Percentiles rank a stretch among this genome's conserved stretches.
Evolutionary conservation across 352 stramenopile species (phyloP).

Genomic region (Globisporangium acanthophoron): DNA sequence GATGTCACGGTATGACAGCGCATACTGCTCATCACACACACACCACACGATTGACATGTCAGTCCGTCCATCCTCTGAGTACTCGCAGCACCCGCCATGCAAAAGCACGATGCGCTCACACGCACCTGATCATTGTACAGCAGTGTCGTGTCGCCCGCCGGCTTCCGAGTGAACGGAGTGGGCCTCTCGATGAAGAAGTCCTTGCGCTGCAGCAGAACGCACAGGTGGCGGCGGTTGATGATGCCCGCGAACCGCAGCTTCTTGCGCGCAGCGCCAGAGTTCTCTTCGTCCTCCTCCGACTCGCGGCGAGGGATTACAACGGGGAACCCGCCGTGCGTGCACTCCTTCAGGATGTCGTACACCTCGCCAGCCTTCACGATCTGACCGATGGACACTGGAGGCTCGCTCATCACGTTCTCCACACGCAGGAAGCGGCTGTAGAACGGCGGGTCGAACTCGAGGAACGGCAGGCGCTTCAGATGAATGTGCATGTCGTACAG

Average conservation of each 20-base stretch:
- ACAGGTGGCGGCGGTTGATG: slow-evolving; percentile 74
- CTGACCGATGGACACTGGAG: slow-evolving; percentile 53
- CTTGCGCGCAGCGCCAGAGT: slow-evolving; percentile 10
- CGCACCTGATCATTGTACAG: slow-evolving; percentile 76
- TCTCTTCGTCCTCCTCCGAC: slow-evolving; percentile 22
- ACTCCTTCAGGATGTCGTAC: slow-evolving; percentile 67
- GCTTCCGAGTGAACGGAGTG: slow-evolving; percentile 67
- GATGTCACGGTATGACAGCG: slow-evolving; percentile 79
- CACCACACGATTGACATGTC: background rate
- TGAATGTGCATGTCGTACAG: slow-evolving; percentile 99
- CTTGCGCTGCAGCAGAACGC: slow-evolving; percentile 78
- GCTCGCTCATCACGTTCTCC: slow-evolving; percentile 73
- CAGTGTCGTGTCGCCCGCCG: slow-evolving; percentile 70
- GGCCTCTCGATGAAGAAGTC: slow-evolving; percentile 82
- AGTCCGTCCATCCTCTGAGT: background rate
- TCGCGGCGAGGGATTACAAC: slow-evolving; percentile 53
- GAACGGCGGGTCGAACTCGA: slow-evolving; percentile 93
- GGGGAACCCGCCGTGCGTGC: slow-evolving; percentile 69
- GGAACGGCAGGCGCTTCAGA: slow-evolving; percentile 94
- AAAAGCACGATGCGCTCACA: background rate
- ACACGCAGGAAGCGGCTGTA: slow-evolving; percentile 72
- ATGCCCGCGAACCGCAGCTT: slow-evolving; percentile 61
- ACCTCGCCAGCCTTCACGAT: slow-evolving; percentile 78
- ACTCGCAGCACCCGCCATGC: no score
- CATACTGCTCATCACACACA: slow-evolving; percentile 28